These are phyloP conservation scores for Deuterostichococcus epilithicus DNA, from an alignment of 139 green algal genomes.

Conservation along the genomic window DNA sequence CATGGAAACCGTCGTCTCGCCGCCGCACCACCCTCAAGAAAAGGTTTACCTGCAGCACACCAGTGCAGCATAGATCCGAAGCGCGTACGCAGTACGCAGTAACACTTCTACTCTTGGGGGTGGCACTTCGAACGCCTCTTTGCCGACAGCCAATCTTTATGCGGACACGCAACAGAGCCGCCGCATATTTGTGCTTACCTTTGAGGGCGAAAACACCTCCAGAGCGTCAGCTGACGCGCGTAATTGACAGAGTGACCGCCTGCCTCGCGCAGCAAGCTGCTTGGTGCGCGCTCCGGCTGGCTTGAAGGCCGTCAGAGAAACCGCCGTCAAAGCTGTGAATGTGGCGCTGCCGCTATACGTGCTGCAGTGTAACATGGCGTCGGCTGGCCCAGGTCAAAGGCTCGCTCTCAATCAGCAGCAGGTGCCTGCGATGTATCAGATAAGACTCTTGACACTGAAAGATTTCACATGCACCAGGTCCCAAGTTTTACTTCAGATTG, in stretches of 20 bases:
- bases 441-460: too few species aligned
- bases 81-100: neutral
- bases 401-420: too few species aligned
- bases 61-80: neutral
- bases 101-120: neutral
- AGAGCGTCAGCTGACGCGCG: constrained; percentile 15
- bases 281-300: neutral
- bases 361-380: too few species aligned
- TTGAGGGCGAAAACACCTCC: constrained; percentile 77
- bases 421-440: too few species aligned
- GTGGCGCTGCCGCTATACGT: too few species aligned
- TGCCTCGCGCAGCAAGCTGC: neutral
- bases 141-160: neutral
- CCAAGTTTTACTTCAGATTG: too few species aligned
- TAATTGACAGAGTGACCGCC: neutral
- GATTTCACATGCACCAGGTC: too few species aligned
- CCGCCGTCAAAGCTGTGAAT: too few species aligned
- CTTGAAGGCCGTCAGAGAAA: neutral
- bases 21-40: constrained; percentile 86
- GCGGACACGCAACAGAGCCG: neutral
- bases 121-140: neutral
- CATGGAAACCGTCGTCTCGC: constrained; percentile 94
- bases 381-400: too few species aligned
- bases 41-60: constrained; percentile 88
- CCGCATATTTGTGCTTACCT: constrained; percentile 40